Evolutionary conservation across 352 stramenopile species (phyloP).

Genomic region (Phytopythium vexans): DNA sequence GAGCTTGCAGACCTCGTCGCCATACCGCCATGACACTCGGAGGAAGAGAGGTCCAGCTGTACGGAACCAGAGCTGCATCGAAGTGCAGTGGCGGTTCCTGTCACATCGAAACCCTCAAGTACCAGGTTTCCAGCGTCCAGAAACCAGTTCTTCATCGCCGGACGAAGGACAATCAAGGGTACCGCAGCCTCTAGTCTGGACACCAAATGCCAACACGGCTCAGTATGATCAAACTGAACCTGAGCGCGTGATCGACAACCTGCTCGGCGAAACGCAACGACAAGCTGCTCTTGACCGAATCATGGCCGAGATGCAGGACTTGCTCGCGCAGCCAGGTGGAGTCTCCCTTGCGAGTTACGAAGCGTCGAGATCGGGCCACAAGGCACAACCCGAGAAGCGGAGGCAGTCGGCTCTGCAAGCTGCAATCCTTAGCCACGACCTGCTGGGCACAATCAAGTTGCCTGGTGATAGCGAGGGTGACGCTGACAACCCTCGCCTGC

Average conservation of each 20-base stretch:
- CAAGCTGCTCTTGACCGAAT: conserved; percentile 57
- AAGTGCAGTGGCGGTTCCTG: conserved; percentile 62
- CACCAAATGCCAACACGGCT: too few relatives aligned
- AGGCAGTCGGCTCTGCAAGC: not conserved
- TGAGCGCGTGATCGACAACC: conserved; percentile 37
- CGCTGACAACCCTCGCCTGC: not conserved
- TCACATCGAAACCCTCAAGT: conserved; percentile 27
- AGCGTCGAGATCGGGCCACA: too few relatives aligned
- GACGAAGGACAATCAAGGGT: too few relatives aligned
- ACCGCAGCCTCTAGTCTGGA: too few relatives aligned
- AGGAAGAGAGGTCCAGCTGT: conserved; percentile 22
- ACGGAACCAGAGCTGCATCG: conserved; percentile 24
- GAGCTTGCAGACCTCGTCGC: conserved; percentile 8
- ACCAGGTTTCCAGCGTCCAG: not conserved
- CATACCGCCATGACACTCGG: conserved; percentile 17
- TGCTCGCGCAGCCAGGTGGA: conserved; percentile 19
- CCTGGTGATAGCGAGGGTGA: not conserved
- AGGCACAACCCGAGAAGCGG: too few relatives aligned
- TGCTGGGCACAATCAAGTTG: not conserved
- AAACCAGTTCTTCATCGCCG: not conserved
- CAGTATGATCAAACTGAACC: not conserved
- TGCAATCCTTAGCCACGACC: not conserved
- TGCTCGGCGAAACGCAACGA: conserved; percentile 59
- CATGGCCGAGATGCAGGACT: conserved; percentile 63
- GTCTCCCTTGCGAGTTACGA: too few relatives aligned